A percentile compares a stretch with the other conserved stretches of the same genome.
phyloP scores from a whole-genome alignment of 2,329 filamentous ascomycete species.

The Teratosphaeria nubilosa region DNA sequence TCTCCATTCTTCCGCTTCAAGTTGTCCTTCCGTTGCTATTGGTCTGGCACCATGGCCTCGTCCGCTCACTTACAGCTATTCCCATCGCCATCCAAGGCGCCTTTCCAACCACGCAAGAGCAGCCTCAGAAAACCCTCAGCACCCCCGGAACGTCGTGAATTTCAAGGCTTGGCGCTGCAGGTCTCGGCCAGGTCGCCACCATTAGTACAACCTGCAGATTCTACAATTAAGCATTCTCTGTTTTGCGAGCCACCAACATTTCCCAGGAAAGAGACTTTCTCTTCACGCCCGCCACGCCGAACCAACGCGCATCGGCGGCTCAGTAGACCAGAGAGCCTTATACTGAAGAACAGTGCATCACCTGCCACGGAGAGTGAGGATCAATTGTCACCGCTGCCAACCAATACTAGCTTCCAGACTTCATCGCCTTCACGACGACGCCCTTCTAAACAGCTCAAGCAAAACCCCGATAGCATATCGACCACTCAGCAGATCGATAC shows the following conservation, averaged over 20 bases:
- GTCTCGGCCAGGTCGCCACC: conserved; percentile 10
- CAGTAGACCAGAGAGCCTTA: conserved; percentile 6
- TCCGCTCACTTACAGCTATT: conserved; percentile 12
- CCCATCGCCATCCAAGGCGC: conserved; percentile 7
- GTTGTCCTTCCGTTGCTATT: conserved; percentile 3
- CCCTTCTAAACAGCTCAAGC: conserved; percentile 8
- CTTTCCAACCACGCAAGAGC: conserved; percentile 8
- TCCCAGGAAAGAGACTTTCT: neutral
- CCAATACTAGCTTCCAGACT: conserved; percentile 14
- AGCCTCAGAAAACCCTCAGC: conserved; percentile 10
- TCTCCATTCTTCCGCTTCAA: conserved; percentile 2
- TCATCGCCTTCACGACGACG: conserved; percentile 7
- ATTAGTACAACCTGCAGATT: conserved; percentile 12
- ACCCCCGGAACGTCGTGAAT: conserved; percentile 2
- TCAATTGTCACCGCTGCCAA: conserved; percentile 16
- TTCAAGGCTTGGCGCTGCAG: conserved; percentile 22
- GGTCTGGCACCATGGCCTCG: conserved; percentile 14
- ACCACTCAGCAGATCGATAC: neutral
- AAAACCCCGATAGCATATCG: conserved; percentile 1
- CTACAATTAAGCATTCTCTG: conserved; percentile 21
- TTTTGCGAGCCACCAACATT: conserved; percentile 15
- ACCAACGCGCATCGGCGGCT: conserved; percentile 10
- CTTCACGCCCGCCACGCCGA: conserved; percentile 1
- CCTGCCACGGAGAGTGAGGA: conserved; percentile 10
- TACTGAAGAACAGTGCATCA: conserved; percentile 4